These are phyloP conservation scores for Cadophora sp. DNA, from an alignment of 2,329 filamentous ascomycete species.

Conservation along the genomic window DNA sequence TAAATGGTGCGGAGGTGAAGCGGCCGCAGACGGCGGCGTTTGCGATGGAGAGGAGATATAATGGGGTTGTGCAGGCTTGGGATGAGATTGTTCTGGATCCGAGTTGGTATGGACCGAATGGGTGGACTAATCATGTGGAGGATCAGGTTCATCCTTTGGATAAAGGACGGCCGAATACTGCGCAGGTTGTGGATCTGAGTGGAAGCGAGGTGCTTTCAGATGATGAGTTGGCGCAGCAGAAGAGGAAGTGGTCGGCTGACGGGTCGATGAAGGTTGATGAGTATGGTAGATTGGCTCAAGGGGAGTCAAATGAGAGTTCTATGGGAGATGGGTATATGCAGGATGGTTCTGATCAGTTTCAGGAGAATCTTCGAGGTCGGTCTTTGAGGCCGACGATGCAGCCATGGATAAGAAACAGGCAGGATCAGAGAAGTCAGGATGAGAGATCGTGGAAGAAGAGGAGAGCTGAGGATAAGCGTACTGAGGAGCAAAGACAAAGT, in stretches of 20 bases:
- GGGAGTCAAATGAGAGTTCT: background rate
- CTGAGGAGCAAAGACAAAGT: background rate
- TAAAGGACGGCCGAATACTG: background rate
- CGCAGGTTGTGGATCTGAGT: background rate
- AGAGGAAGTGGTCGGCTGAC: background rate
- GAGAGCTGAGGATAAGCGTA: background rate
- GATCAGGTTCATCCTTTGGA: background rate
- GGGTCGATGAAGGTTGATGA: background rate
- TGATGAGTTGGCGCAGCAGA: background rate
- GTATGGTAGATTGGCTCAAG: background rate
- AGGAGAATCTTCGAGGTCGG: too few species aligned
- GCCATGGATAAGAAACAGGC: background rate
- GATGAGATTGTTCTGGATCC: conserved; percentile 10
- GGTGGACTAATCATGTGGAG: background rate
- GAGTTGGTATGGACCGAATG: background rate
- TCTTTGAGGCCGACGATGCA: background rate
- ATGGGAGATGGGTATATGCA: background rate
- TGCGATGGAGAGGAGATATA: conserved; percentile 6
- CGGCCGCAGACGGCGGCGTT: background rate
- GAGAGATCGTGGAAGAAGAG: conserved; percentile 1
- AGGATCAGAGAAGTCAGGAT: background rate
- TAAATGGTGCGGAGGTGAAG: too few species aligned
- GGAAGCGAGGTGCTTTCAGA: background rate
- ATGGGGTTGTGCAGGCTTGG: background rate
- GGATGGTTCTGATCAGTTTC: background rate